A percentile compares a stretch with the other conserved stretches of the same genome.
These are phyloP conservation scores for Suillus bovinus DNA, from an alignment of 768 basidiomycete genomes.

Conservation along the genomic window DNA sequence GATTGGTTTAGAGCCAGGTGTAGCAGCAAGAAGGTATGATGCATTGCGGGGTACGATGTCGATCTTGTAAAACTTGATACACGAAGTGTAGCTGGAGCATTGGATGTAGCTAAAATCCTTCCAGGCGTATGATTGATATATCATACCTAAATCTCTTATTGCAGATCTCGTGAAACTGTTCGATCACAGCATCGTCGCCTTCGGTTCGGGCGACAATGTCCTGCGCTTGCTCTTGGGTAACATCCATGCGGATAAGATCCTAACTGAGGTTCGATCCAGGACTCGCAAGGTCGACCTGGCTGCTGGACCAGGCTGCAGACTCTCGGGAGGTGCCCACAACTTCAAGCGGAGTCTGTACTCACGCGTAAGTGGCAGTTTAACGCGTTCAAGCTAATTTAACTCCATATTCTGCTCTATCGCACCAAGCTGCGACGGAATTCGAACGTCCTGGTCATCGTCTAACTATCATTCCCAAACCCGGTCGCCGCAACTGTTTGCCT, in stretches of 20 bases:
- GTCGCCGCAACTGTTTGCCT: no score
- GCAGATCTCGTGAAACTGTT: constrained; percentile 25
- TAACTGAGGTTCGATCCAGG: not conserved
- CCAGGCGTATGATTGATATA: not conserved
- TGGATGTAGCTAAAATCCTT: not conserved
- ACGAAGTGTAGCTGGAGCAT: constrained; percentile 30
- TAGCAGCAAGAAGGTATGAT: constrained; percentile 22
- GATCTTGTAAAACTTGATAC: constrained; percentile 26
- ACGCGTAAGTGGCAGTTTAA: no score
- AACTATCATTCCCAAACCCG: no score
- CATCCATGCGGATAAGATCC: constrained; percentile 5
- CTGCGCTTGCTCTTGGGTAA: constrained; percentile 31
- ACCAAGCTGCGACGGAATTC: no score
- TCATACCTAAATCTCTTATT: constrained; percentile 33
- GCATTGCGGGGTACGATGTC: constrained; percentile 26
- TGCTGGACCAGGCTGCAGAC: no score
- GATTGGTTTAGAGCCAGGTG: constrained; percentile 12
- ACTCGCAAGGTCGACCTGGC: not conserved
- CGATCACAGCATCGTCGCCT: constrained; percentile 13
- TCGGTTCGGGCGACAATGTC: constrained; percentile 31
- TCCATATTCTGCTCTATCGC: no score
- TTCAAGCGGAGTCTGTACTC: no score
- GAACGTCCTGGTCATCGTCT: no score
- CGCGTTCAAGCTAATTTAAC: no score
- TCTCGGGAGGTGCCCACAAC: not conserved